A percentile compares a stretch with the other conserved stretches of the same genome.
Evolutionary conservation across 345 rosid genomes (phyloP).

Genomic region (Populus simonii): DNA sequence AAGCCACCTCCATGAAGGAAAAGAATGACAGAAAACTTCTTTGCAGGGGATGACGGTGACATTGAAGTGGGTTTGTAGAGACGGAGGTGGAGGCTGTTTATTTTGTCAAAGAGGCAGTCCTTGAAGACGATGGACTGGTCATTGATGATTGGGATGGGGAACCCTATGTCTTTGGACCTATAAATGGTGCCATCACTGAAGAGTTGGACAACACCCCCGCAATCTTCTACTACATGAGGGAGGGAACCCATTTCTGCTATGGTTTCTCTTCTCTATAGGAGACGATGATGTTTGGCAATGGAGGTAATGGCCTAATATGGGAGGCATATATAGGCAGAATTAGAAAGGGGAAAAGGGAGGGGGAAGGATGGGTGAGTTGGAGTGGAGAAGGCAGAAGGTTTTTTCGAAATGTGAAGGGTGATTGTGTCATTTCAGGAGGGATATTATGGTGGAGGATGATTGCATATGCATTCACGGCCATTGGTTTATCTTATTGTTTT

Average conservation of each 20-base stretch:
- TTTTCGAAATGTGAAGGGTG: not conserved
- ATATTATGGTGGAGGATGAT: not conserved
- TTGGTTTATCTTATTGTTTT: constrained; percentile 1
- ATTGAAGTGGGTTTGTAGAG: constrained; percentile 42
- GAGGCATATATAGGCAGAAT: not conserved
- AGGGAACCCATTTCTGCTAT: constrained; percentile 21
- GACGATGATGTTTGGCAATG: not conserved
- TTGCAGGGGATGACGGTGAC: not conserved
- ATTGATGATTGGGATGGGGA: constrained; percentile 25
- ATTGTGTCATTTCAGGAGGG: not conserved
- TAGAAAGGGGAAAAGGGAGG: not conserved
- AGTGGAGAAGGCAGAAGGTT: not conserved
- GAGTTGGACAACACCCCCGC: constrained; percentile 30
- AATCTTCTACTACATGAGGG: constrained; percentile 33
- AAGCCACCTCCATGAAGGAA: constrained; percentile 84
- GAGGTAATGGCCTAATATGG: not conserved
- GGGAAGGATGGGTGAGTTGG: not conserved
- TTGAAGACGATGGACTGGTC: constrained; percentile 46
- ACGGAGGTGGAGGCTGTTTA: constrained; percentile 58
- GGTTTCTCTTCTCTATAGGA: not conserved
- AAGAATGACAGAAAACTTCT: constrained; percentile 17
- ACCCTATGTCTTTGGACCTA: constrained; percentile 36
- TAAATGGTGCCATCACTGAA: constrained; percentile 45
- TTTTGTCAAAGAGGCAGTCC: constrained; percentile 50
- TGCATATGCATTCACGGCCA: constrained; percentile 1